phyloP scores from a whole-genome alignment of 139 green algal genomes.

The Chlamydomonas schloesseri region DNA sequence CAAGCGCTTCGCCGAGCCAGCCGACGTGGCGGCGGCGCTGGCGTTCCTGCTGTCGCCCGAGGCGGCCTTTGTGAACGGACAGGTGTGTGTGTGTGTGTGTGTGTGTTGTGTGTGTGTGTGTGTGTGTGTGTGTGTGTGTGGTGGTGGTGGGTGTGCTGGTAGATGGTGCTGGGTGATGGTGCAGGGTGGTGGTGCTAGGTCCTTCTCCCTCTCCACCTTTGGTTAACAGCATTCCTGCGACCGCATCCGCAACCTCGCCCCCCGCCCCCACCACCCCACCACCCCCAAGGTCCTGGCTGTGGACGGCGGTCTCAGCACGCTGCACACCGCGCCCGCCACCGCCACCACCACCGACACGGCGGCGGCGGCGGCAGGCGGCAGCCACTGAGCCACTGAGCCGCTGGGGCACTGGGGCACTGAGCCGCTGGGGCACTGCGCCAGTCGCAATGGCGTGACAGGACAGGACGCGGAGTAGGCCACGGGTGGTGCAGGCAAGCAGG shows the following conservation, averaged over 20 bases:
- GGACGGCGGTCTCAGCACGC: slow-evolving; percentile 45
- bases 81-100: not conserved
- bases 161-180: not conserved
- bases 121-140: not conserved
- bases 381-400: no score
- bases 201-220: no score
- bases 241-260: not conserved
- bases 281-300: slow-evolving; percentile 52
- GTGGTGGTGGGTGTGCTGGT: not conserved
- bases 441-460: no score
- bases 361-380: no score
- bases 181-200: no score
- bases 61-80: not conserved
- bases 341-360: no score
- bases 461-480: no score
- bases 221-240: no score
- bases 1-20: not conserved
- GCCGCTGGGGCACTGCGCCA: no score
- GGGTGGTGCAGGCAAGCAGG: no score
- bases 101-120: not conserved
- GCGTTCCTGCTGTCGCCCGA: slow-evolving; percentile 27
- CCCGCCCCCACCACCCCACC: no score
- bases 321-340: slow-evolving; percentile 25
- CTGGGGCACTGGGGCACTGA: no score
- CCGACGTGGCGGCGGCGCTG: slow-evolving; percentile 14